A percentile compares a stretch with the other conserved stretches of the same genome.
Evolutionary conservation across 2,329 filamentous ascomycete genomes (phyloP).

Genomic region (Claviceps lovelessii): DNA sequence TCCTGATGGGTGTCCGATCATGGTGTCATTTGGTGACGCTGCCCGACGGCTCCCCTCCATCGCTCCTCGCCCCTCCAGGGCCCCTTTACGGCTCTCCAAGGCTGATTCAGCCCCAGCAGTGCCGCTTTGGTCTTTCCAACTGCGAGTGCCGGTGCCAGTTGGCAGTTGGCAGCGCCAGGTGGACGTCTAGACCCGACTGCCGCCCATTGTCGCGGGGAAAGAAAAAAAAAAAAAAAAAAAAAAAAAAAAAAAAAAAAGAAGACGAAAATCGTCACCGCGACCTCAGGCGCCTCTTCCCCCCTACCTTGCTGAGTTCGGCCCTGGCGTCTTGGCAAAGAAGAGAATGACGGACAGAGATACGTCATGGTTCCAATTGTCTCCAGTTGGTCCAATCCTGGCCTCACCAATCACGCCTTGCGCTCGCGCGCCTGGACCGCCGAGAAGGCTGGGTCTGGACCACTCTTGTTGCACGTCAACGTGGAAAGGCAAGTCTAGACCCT

Average conservation of each 20-base stretch:
- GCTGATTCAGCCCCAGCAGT: too few species aligned
- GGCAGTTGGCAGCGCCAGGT: too few species aligned
- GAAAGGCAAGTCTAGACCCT: background rate
- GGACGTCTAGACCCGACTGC: too few species aligned
- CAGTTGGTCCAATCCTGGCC: background rate
- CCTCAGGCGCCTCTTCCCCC: background rate
- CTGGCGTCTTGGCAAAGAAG: conserved; percentile 3
- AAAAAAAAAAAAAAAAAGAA: too few species aligned
- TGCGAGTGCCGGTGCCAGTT: too few species aligned
- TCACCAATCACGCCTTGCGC: conserved; percentile 1
- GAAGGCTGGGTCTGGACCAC: background rate
- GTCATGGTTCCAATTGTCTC: background rate
- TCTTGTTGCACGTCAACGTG: background rate
- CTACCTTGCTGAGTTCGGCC: background rate
- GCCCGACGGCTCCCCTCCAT: background rate
- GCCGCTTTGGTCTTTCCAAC: too few species aligned
- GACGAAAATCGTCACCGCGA: background rate
- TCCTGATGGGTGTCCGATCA: background rate
- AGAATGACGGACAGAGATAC: conserved; percentile 1
- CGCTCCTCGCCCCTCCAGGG: background rate
- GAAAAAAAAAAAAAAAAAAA: too few species aligned
- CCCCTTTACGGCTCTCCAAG: too few species aligned
- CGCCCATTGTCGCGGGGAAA: too few species aligned
- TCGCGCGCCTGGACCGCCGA: background rate
- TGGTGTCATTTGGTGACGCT: background rate